phyloP scores from a whole-genome alignment of 106 monocot genomes.

The Apostasia ramifera region DNA sequence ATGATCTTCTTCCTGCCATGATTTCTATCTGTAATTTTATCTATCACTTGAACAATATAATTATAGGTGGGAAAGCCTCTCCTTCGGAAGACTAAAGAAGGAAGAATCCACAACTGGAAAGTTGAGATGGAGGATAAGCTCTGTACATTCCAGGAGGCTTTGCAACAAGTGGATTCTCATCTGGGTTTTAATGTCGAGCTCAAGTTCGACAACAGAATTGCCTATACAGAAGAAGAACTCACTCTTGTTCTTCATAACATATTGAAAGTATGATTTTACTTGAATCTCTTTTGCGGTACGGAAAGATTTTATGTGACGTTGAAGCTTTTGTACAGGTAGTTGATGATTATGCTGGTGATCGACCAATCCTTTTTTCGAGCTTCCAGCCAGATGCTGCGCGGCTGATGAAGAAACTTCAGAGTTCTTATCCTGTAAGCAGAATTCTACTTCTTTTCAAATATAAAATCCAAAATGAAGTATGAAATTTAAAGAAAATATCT shows the following conservation, averaged over 20 bases:
- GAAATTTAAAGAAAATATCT: no score
- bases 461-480: no score
- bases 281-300: background rate
- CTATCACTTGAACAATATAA: no score
- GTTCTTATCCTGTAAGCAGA: constrained; percentile 39
- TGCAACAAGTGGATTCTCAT: constrained; percentile 42
- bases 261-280: constrained; percentile 26
- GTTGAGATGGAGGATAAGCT: constrained; percentile 50
- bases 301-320: no score
- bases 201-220: constrained; percentile 63
- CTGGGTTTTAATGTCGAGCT: constrained; percentile 80
- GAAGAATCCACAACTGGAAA: constrained; percentile 44
- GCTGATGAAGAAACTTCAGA: constrained; percentile 57
- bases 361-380: constrained; percentile 71
- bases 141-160: constrained; percentile 71
- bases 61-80: constrained; percentile 54
- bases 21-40: no score
- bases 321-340: constrained; percentile 44
- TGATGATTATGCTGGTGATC: constrained; percentile 39
- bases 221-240: constrained; percentile 57
- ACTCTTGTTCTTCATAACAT: constrained; percentile 30
- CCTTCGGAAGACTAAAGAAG: constrained; percentile 52
- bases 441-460: background rate
- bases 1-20: no score
- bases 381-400: constrained; percentile 87